Base-by-base conservation (phyloP, 2,329 filamentous ascomycete genomes). In the Ceratocystis smalleyi region DNA sequence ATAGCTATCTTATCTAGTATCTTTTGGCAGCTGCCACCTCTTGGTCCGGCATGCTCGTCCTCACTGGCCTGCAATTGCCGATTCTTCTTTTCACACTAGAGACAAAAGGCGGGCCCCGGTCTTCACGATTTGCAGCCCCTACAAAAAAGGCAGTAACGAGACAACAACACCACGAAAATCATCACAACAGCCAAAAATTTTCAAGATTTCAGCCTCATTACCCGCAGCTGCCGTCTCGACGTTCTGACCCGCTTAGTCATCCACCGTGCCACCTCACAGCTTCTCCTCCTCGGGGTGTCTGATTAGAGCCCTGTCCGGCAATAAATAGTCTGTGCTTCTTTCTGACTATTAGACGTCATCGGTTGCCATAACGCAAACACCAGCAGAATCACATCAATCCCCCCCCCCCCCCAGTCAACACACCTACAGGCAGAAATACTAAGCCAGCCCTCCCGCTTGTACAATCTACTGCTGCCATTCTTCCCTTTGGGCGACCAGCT, bases 271-370 rank as follows among this genome's bases (percentile, higher is more conserved):
- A 7, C 5, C n/a, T 15, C 22, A 35, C 10, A 40, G 43, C 43
- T 51, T 24, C 15, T 27, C 43, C 19, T 61, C 59, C 59, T 7
- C 27, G 27, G 8, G 15, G 5, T 43, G 17, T 55, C 51, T 55
- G 27, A 24, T 32, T 27, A 27, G 24, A 55, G 51, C 51, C 35
- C 22, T 55, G 19, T 15, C 51, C 51, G 15, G 24, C 51, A 55
- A 55, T 32, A 30, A 55, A 55, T 55, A 17, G 51, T 55, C 51
- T 55, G 51, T 55, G 51, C 51, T 55, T 49, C 47, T 49, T 17
- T 45, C 22, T 15, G 24, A 55, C 27, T 55, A 17, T 27, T 24
- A 55, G 51, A 55, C 51, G 51, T 55, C 51, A 61, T 61, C 40
- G 35, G 15, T 40, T 40, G 30, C 59, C 47, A 49, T 19, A 40